A percentile compares a stretch with the other conserved stretches of the same genome.
phyloP scores from a whole-genome alignment of 148 eudicot species.

The Agrostemma githago region DNA sequence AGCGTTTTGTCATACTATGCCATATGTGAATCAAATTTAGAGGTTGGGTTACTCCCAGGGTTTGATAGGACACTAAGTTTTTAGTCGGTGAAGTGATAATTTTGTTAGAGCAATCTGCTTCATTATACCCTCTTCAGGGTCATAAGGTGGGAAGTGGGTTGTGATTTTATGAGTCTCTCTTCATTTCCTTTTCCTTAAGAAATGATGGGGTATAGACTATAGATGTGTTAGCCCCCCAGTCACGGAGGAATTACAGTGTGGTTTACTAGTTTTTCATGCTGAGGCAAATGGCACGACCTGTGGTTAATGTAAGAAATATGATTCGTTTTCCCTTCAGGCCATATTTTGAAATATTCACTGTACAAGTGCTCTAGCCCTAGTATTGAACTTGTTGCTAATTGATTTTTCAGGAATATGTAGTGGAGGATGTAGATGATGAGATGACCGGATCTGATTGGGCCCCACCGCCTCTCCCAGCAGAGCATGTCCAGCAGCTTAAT shows the following conservation, averaged over 20 bases:
- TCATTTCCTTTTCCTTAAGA: not conserved
- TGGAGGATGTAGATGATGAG: constrained; percentile 86
- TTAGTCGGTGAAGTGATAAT: not conserved
- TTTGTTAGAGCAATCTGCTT: not conserved
- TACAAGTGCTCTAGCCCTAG: not conserved
- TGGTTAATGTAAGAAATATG: not conserved
- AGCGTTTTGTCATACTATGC: not conserved
- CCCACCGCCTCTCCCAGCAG: constrained; percentile 80
- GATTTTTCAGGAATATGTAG: constrained; percentile 69
- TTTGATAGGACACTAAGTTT: not conserved
- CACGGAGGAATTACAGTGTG: not conserved
- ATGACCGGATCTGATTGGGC: constrained; percentile 66
- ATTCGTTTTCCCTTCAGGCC: too few relatives aligned
- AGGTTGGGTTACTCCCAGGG: not conserved
- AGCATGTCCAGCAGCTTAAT: constrained; percentile 83
- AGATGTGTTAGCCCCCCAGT: not conserved
- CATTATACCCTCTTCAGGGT: not conserved
- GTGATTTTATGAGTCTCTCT: not conserved
- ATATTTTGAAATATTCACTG: not conserved
- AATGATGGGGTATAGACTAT: not conserved
- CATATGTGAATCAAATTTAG: not conserved
- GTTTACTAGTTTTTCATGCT: not conserved
- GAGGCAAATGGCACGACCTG: not conserved
- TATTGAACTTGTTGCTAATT: constrained; percentile 8
- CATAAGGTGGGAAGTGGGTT: not conserved